Base-by-base conservation (phyloP, 345 rosid species). In the Kernera saxatilis region DNA sequence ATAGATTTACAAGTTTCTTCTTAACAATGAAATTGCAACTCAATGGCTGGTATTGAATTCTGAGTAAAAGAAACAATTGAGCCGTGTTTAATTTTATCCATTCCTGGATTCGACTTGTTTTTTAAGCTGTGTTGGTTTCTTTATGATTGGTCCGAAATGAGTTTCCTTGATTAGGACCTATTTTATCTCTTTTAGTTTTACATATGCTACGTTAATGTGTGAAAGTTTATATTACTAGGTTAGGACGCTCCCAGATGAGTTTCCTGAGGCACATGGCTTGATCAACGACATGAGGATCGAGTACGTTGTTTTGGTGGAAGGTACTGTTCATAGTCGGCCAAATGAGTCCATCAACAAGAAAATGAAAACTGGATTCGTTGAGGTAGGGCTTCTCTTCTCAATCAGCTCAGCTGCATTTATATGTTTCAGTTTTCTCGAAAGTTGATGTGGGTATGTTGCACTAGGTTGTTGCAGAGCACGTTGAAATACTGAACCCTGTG, bases 391-490 rank as follows among this genome's bases (percentile, higher is more conserved):
- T 68, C 40, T 51, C 56, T 74, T 56, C 22, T 43, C 41, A 25
- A 5, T 75, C 58, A 61, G 15, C 26, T 61, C 3, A 43, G 33
- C 14, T 51, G 30, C 39, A 12, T 73, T 30, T 58, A 29, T 48
- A 5, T 62, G 57, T 69, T 68, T 44, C 3, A 2, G 37, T 46
- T 26, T 8, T 67, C 41, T 44, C 10, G 8, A 19, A 48, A 60
- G 36, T 51, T 56, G 39, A 72, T 56, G 12, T 8, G 36, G 33
- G 35, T 79, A 52, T 40, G 58, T 73, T 61, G 66, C 67, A 46
- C 57, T 70, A 92, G 96, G 87, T 93, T 52, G 84, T 89, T 62
- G 96, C 96, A 33, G 97, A 88, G 84, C 81, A 80, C 64, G 98
- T 90, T 77, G 92, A 87, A 67, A 74, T 91, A 45, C 79, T 94